Conservation (phyloP, 1,284 basidiomycete species). For the Boletellus deceptivus region DNA sequence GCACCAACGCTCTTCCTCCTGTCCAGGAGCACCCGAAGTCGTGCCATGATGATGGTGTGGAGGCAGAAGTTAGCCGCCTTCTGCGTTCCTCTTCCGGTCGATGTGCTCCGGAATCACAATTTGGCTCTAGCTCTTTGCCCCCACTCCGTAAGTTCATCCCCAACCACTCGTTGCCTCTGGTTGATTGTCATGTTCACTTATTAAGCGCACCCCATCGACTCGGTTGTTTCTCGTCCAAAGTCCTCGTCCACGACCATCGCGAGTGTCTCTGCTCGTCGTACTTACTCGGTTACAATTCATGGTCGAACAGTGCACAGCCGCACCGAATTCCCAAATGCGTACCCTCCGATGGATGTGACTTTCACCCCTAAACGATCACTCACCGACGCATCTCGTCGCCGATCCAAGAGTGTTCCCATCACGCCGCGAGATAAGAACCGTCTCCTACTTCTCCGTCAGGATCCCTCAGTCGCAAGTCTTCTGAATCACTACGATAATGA, state of each 20-base stretch:
- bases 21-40: constrained; percentile 16
- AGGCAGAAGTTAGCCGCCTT: constrained; percentile 60
- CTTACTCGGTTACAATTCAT: constrained; percentile 68
- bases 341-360: constrained; percentile 38
- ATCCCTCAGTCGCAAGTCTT: constrained; percentile 73
- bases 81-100: constrained; percentile 70
- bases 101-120: constrained; percentile 52
- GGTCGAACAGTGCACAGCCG: constrained; percentile 57
- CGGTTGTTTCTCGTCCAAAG: constrained; percentile 46
- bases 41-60: constrained; percentile 43
- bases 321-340: constrained; percentile 64
- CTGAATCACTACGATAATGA: constrained; percentile 70
- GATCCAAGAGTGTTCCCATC: constrained; percentile 33
- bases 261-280: constrained; percentile 53
- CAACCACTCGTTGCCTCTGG: not conserved
- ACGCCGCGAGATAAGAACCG: constrained; percentile 51
- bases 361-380: constrained; percentile 25
- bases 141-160: constrained; percentile 58
- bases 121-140: constrained; percentile 57
- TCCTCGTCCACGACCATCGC: constrained; percentile 48
- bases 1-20: constrained; percentile 6
- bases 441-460: constrained; percentile 59
- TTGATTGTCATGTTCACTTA: not conserved
- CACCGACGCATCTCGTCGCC: constrained; percentile 29
- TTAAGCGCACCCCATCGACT: constrained; percentile 66